Evolutionary conservation across 2,329 filamentous ascomycete genomes (phyloP).

Genomic region (Dryadomyces quercivorus): DNA sequence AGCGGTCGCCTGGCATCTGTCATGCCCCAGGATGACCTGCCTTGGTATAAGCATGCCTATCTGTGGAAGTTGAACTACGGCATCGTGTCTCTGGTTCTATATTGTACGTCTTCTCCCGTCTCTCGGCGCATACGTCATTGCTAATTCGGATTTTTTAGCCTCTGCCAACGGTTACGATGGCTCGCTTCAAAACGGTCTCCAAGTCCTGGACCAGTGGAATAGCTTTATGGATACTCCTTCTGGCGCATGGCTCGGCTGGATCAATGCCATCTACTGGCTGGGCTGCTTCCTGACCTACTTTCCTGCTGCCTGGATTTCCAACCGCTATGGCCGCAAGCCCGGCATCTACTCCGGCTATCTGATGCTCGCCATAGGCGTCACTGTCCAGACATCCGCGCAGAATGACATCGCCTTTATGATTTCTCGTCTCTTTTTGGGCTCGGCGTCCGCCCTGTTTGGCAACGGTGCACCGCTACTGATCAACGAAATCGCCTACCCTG

Average conservation of each 20-base stretch:
- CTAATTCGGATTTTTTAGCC: no score
- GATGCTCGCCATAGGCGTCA: conserved; percentile 17
- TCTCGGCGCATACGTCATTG: no score
- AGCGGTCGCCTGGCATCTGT: background rate
- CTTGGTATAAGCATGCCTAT: background rate
- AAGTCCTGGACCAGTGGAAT: conserved; percentile 24
- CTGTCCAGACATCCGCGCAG: conserved; percentile 19
- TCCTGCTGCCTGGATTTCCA: conserved; percentile 5
- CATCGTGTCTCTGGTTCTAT: background rate
- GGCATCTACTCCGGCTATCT: conserved; percentile 23
- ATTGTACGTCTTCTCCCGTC: background rate
- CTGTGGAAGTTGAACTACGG: background rate
- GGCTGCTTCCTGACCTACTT: conserved; percentile 18
- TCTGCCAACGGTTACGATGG: conserved; percentile 9
- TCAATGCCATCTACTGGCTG: conserved; percentile 19
- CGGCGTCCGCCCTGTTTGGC: background rate
- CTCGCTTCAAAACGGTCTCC: conserved; percentile 28
- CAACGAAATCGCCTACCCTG: conserved; percentile 10
- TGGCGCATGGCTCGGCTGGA: conserved; percentile 23
- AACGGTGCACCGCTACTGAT: conserved; percentile 7
- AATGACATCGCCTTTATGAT: conserved; percentile 19
- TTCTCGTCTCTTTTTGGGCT: conserved; percentile 19
- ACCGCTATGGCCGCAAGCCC: conserved; percentile 26
- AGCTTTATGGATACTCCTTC: conserved; percentile 22
- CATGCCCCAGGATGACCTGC: background rate